phyloP scores from a whole-genome alignment of 2,329 filamentous ascomycete genomes.

The Trichoderma koningiopsis region DNA sequence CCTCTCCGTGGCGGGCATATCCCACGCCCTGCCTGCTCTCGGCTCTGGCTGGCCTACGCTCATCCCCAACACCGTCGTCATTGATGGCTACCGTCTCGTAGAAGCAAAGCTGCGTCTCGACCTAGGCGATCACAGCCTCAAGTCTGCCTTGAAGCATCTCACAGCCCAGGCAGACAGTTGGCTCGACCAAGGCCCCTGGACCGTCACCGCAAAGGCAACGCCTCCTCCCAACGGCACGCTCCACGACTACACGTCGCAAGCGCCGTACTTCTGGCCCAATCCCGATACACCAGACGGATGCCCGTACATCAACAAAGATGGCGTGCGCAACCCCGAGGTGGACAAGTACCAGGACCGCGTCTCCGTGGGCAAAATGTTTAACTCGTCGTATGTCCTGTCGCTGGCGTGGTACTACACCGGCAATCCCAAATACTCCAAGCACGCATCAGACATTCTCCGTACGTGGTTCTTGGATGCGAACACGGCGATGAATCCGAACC shows the following conservation, averaged over 20 bases:
- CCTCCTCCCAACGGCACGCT: constrained; percentile 25
- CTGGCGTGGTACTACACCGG: constrained; percentile 37
- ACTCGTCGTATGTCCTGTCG: constrained; percentile 31
- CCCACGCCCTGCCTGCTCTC: neutral
- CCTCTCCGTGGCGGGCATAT: constrained; percentile 2
- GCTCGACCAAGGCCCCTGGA: constrained; percentile 34
- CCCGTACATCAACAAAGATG: constrained; percentile 34
- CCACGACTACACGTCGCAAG: constrained; percentile 26
- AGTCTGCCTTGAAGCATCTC: constrained; percentile 24
- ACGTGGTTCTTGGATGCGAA: constrained; percentile 33
- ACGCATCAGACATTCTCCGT: constrained; percentile 32
- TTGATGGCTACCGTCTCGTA: constrained; percentile 21
- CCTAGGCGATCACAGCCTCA: neutral
- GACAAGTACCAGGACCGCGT: constrained; percentile 31
- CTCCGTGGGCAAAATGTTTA: constrained; percentile 32
- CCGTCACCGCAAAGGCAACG: constrained; percentile 28
- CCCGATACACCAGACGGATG: constrained; percentile 27
- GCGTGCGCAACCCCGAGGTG: constrained; percentile 34
- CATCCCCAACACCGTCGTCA: constrained; percentile 20
- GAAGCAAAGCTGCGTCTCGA: constrained; percentile 18
- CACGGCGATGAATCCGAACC: constrained; percentile 35
- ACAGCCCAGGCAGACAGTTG: constrained; percentile 30
- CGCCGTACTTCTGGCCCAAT: constrained; percentile 26
- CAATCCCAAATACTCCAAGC: constrained; percentile 30
- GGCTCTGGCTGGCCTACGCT: neutral